Percentiles rank a stretch among this genome's conserved stretches.
Conservation (phyloP, 768 basidiomycete species). For the Pleurotus salmoneostramineus region DNA sequence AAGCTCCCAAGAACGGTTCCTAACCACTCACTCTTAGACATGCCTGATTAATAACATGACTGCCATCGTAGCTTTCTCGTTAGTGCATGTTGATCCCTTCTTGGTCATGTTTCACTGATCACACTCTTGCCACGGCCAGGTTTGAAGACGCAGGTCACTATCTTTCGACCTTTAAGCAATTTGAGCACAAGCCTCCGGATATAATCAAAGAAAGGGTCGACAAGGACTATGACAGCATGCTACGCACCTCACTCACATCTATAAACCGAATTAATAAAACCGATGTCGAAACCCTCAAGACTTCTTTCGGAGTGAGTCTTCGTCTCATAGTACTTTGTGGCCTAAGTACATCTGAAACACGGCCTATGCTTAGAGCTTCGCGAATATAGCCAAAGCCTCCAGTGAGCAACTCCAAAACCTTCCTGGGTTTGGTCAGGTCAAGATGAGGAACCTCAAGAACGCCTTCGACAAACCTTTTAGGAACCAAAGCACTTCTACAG, state of each 20-base stretch:
- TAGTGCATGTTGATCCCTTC: slow-evolving; percentile 17
- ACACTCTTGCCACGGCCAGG: slow-evolving; percentile 32
- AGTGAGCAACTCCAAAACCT: slow-evolving; percentile 74
- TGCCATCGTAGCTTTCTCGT: slow-evolving; percentile 91
- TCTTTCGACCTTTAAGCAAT: slow-evolving; percentile 87
- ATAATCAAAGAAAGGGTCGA: slow-evolving; percentile 94
- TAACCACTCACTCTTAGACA: slow-evolving; percentile 33
- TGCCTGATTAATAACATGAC: slow-evolving; percentile 94
- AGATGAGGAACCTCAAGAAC: slow-evolving; percentile 86
- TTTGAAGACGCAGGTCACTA: slow-evolving; percentile 92
- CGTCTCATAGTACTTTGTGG: not conserved
- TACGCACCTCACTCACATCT: slow-evolving; percentile 80
- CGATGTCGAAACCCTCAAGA: slow-evolving; percentile 88
- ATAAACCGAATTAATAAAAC: slow-evolving; percentile 97
- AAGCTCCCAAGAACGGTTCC: not conserved
- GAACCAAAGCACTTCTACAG: slow-evolving; percentile 52
- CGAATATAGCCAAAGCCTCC: slow-evolving; percentile 71
- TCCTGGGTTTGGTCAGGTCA: slow-evolving; percentile 92
- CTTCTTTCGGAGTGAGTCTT: slow-evolving; percentile 80
- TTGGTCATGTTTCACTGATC: not conserved
- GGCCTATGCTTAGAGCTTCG: slow-evolving; percentile 63
- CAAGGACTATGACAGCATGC: slow-evolving; percentile 78
- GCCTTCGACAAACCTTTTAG: slow-evolving; percentile 90
- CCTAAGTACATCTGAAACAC: not conserved
- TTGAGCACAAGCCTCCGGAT: slow-evolving; percentile 90